Base-by-base conservation (phyloP, 2,329 filamentous ascomycete genomes). In the Cercospora canescens region DNA sequence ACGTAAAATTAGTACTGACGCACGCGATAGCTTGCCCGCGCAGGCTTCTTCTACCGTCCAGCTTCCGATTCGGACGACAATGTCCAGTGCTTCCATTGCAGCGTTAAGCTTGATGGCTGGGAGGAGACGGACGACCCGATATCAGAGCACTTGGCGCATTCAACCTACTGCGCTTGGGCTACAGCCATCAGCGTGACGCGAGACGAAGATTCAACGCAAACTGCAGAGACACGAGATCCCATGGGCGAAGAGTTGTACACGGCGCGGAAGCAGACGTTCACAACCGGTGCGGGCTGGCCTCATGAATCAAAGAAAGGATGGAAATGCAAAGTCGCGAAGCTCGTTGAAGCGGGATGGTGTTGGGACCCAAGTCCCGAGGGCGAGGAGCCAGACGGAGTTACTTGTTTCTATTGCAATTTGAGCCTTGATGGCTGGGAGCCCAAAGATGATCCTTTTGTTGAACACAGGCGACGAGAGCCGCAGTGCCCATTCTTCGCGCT, bases 381-480 rank as follows among this genome's bases (percentile, higher is more conserved):
- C 50, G 92, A 89, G 12, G 90, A 95, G 70, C 61, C 64, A 32
- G 95, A 99, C 78, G 92, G 94, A 81, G 92, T 92, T 9, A 95
- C 91, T 11, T 99, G 95, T 77, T 86, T 91, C 30, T 97, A 98
- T 80, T 99, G 95, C 81, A 88, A 91, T 64, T 81, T 98, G 16
- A 93, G 91, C 11, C 85, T 99, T 11, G 94, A 98, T 78, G 93
- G 93, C 6, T 99, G 96, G 95, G 95, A 98, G 76, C 90, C 91
- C 1, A 89, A 90, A 66, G 95, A 99, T 77, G 92, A 96, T 76
- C 95, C 95, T 67, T 87, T 91, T 89, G 89, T 96, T 67, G 95
- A 99, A 76, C 95, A 99, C 76, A 88, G 89, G 73, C 89, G 87
- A 62, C 88, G 95, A 71, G 90, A 90, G 1, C 87, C 92, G 0